Conservation (phyloP, 257 asterid genomes). For the Nemophila menziesii region DNA sequence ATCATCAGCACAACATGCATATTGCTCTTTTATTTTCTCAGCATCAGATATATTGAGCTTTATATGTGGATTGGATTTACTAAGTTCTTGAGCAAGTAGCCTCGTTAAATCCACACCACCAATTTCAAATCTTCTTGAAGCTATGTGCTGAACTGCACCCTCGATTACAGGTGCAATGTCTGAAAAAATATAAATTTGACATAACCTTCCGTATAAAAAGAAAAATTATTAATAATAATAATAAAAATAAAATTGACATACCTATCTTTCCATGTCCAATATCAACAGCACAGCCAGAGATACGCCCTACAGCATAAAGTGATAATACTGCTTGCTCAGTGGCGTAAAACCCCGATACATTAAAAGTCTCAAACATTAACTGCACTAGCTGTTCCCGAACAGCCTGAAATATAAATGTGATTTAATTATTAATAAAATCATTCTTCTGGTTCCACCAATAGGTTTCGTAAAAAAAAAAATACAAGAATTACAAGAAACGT, state of each 20-base stretch:
- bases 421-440: not conserved
- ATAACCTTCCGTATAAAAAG: constrained; percentile 1
- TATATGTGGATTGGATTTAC: constrained; percentile 56
- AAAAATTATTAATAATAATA: not conserved
- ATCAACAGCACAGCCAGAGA: constrained; percentile 89
- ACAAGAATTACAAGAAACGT: not conserved
- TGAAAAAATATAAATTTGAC: constrained; percentile 10
- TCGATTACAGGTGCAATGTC: constrained; percentile 96
- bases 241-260: constrained; percentile 12
- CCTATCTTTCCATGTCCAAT: constrained; percentile 90
- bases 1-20: constrained; percentile 80
- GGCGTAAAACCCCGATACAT: constrained; percentile 84
- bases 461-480: not conserved
- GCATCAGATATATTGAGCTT: constrained; percentile 49
- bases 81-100: constrained; percentile 53
- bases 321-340: constrained; percentile 93
- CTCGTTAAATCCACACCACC: constrained; percentile 86
- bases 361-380: constrained; percentile 88
- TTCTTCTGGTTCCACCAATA: not conserved
- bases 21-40: constrained; percentile 70
- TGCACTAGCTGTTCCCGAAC: constrained; percentile 88
- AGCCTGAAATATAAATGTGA: constrained; percentile 35
- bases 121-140: constrained; percentile 82
- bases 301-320: constrained; percentile 91
- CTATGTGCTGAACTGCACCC: constrained; percentile 95